Base-by-base conservation (phyloP, 192 early-diverging fungal species). In the Gamsiella multidivaricata region DNA sequence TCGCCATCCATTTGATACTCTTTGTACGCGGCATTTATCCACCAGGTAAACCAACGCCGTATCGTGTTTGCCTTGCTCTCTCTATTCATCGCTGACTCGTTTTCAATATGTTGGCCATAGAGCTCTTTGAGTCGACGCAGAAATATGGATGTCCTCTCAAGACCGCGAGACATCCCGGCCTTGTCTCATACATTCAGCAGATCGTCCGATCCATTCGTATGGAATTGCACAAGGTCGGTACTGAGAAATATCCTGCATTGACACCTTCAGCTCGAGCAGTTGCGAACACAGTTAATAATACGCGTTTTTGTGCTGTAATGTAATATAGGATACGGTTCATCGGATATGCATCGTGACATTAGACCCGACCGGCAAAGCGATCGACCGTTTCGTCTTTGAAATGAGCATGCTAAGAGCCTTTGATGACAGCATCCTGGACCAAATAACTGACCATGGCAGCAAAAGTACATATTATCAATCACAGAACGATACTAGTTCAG, bases 1-100 rank as follows among this genome's bases (percentile, higher is more conserved):
- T 76, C 8, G 73, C 73, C 28, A 51, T 76, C 14, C 73, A 76
- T 41, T 34, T 68, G 53, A 76, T 76, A 3, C 52, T 76, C 17
- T 76, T 62, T 56, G 65, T 76, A 29, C 64, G 73, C 6, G 73
- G 73, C 12, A 68, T 76, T 15, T 76, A 76, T 29, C 73, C 73
- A 42, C 73, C 73, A 62, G 73, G 73, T 68, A 76, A 39, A 46
- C 45, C 23, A 29, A 15, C 7, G 52, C 31, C 37, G 10, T 0
- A 22, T n/a, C 11, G 34, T 37, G 10, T 33, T 9, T 51, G 20
- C 15, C 25, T 42, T 42, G 5, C 3, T 1, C 43, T 17, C 28
- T 43, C 10, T 51, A 33, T 43, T 42, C 11, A 43, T 22, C 20
- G 3, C 5, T 17, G 9, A 33, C 12, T 6, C 3, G 43, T 54